Evolutionary conservation across 495 filamentous ascomycete genomes (phyloP).

Genomic region (Xylaria venustula): DNA sequence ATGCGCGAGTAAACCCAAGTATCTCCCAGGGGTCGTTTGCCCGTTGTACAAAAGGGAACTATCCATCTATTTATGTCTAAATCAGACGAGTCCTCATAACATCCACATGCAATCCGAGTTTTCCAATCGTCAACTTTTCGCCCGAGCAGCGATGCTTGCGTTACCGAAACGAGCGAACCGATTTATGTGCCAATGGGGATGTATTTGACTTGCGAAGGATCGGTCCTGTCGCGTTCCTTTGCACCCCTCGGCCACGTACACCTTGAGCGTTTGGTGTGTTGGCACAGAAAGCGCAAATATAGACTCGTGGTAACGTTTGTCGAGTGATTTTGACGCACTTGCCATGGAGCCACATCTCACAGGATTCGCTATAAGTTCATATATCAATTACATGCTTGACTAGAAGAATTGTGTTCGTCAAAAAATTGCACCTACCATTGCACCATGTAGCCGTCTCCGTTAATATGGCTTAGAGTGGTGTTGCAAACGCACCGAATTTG

Average conservation of each 20-base stretch:
- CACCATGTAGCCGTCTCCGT: conserved; percentile 73
- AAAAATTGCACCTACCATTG: conserved; percentile 60
- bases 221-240: conserved; percentile 23
- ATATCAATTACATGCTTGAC: not conserved
- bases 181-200: conserved; percentile 69
- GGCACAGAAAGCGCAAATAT: conserved; percentile 78
- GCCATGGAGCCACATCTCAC: conserved; percentile 81
- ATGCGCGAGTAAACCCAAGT: not conserved
- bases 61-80: not conserved
- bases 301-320: conserved; percentile 66
- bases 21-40: not conserved
- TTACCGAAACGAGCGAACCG: conserved; percentile 55
- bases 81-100: not conserved
- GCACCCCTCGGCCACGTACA: conserved; percentile 62
- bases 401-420: not conserved
- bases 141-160: not conserved
- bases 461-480: conserved; percentile 37
- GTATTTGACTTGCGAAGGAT: conserved; percentile 37
- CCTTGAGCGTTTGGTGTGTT: conserved; percentile 60
- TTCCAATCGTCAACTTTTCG: not conserved
- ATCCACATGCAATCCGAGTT: not conserved
- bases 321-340: conserved; percentile 71
- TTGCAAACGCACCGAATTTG: conserved; percentile 73
- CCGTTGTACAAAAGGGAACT: not conserved
- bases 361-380: conserved; percentile 66